Evolutionary conservation across 768 basidiomycete genomes (phyloP), one percentile per base, ranked within the genome.

Genomic region (Pisolithus sp.): DNA sequence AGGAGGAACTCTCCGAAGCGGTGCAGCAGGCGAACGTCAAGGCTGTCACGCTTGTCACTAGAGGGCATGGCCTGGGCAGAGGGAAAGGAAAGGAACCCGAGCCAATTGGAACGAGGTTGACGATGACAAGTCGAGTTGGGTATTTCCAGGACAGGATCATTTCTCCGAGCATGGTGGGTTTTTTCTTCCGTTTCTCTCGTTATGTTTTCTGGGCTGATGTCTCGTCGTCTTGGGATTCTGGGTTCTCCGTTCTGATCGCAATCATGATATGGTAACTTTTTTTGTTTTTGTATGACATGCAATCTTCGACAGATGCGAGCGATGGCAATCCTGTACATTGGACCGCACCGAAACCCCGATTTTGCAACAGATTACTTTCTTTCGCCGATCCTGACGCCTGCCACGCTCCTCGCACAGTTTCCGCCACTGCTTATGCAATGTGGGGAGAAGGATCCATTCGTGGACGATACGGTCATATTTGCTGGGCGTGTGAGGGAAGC

Each of bases 251-350:
- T 31, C 30, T 10, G 30, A 31, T 31, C 30, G 30, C 9, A n/a
- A 31, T 31, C 30, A 9, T 31, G 9, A 31, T n/a, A n/a, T n/a
- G n/a, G n/a, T n/a, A n/a, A n/a, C n/a, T n/a, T 9, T 9, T 7
- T 26, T 26, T 3, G 7, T 26, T 7, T 26, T 40, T 40, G 39
- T 21, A 7, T 40, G 39, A 40, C n/a, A 12, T 17, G n/a, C 20
- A 1, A 31, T 17, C n/a, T 15, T 43, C n/a, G 34, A 51, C 41
- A 98, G 95, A 97, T 97, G 92, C 89, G 96, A 34, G 94, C 95
- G 0, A 99, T 99, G 96, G 95, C 95, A 3, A 94, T 96, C 63
- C 72, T 95, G 56, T 96, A 96, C 71, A 87, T 99, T 53, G 95
- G 95, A 1, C 95, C 96, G 1, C 82, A 89, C 62, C 86, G 85